Evolutionary conservation across 495 filamentous ascomycete species (phyloP).

Genomic region (Lichenothelia convexa): DNA sequence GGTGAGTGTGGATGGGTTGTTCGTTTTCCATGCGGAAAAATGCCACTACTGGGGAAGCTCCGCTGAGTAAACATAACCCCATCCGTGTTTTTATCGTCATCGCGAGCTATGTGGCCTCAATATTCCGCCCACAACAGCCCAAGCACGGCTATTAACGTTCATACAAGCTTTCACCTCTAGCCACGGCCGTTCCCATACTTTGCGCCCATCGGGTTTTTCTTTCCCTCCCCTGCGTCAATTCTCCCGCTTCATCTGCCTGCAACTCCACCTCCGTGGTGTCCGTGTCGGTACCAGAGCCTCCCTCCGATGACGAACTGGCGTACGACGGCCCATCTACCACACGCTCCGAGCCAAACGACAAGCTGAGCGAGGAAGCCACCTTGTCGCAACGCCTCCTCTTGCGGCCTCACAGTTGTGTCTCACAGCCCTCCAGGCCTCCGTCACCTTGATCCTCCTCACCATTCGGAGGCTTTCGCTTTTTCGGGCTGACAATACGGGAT

Average conservation of each 20-base stretch:
- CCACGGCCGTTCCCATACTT: background rate
- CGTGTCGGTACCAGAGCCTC: background rate
- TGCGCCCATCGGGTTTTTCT: background rate
- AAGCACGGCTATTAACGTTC: too few species aligned
- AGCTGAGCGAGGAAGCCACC: background rate
- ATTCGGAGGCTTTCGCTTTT: background rate
- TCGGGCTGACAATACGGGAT: constrained; percentile 1
- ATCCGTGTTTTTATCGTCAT: too few species aligned
- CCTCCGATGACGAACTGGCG: background rate
- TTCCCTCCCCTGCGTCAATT: background rate
- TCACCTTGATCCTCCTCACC: background rate
- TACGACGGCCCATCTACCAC: background rate
- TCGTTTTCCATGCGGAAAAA: too few species aligned
- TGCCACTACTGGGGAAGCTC: too few species aligned
- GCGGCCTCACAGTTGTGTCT: background rate
- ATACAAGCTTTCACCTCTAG: too few species aligned
- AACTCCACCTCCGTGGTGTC: background rate
- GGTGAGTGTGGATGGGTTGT: too few species aligned
- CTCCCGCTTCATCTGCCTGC: background rate
- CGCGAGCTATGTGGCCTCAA: too few species aligned
- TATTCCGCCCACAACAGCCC: too few species aligned
- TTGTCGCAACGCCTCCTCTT: background rate
- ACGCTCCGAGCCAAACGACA: background rate
- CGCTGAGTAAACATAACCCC: too few species aligned
- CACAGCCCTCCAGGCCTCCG: background rate